Conservation (phyloP, 2,329 filamentous ascomycete genomes). For the Lachnellula hyalina region DNA sequence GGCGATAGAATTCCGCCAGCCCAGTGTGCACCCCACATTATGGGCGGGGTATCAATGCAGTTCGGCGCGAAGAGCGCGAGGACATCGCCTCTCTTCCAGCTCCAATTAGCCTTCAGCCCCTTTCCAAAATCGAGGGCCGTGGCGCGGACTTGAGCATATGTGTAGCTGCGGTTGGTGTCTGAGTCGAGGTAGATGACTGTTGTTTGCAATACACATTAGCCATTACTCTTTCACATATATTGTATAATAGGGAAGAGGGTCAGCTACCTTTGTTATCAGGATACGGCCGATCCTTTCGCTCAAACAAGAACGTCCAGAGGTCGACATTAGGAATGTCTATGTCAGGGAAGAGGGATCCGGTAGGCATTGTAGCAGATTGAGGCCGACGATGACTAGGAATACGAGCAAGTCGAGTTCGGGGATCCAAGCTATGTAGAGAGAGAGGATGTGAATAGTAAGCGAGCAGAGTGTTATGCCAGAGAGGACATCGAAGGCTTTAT, state of each 20-base stretch:
- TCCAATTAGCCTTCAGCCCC: slow-evolving; percentile 67
- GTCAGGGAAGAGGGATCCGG: slow-evolving; percentile 20
- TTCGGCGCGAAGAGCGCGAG: slow-evolving; percentile 81
- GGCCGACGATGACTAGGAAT: slow-evolving; percentile 21
- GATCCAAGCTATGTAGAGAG: slow-evolving; percentile 23
- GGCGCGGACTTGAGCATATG: slow-evolving; percentile 59
- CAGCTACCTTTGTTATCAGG: slow-evolving; percentile 64
- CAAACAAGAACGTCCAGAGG: slow-evolving; percentile 73
- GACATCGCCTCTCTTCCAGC: slow-evolving; percentile 80
- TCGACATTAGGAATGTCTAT: slow-evolving; percentile 70
- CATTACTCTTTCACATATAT: neutral
- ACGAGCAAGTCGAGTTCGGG: slow-evolving; percentile 24
- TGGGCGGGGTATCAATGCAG: slow-evolving; percentile 71
- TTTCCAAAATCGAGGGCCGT: slow-evolving; percentile 72
- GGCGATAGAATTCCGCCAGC: slow-evolving; percentile 78
- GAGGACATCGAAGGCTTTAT: slow-evolving; percentile 17
- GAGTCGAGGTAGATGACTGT: slow-evolving; percentile 74
- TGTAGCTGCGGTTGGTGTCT: slow-evolving; percentile 64
- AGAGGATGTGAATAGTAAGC: slow-evolving; percentile 17
- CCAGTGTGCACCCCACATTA: slow-evolving; percentile 78
- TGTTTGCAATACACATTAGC: neutral
- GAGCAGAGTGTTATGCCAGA: slow-evolving; percentile 21
- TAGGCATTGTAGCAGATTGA: slow-evolving; percentile 30
- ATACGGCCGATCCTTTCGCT: slow-evolving; percentile 57
- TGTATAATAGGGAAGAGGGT: neutral